Evolutionary conservation across 768 basidiomycete genomes (phyloP), one percentile per base, ranked within the genome.

Genomic region (Termitomyces heimii): DNA sequence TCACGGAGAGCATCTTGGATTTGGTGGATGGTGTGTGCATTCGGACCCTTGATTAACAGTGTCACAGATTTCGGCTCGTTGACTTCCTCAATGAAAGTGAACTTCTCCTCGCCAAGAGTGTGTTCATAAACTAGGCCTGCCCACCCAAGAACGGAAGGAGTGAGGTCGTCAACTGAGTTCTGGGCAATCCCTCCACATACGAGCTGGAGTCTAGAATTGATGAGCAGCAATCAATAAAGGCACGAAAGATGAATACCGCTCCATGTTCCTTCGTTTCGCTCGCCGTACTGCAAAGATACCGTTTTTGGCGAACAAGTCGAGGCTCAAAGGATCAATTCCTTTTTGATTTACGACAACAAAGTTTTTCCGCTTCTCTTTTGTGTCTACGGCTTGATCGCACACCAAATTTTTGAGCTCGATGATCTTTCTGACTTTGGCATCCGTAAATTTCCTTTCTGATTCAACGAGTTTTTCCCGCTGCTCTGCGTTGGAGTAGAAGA

Each of bases 301-400:
- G 71, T 94, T 91, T 80, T 98, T 98, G 44, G 92, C 94, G 40
- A 99, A 77, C 42, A 98, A 86, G 72, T 99, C 97, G 55, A 99
- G 80, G 66, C 89, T 92, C 69, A 99, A 82, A 6, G 97, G 97
- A 71, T 99, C 97, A 62, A 99, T 99, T 61, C 97, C 97, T 73
- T 99, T 99, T 73, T 99, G 97, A 72, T 98, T 99, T 75, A 99
- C 88, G 54, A 98, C 73, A 50, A 98, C 96, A 68, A 99, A 98
- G 67, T 78, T 85, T 72, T 91, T 94, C 62, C 74, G 79, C 71
- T 89, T 89, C 73, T 90, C 88, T 61, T 84, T 86, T 20, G 83
- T 80, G 63, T 88, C 89, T 20, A 97, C 84, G 16, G 87, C 85
- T 70, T 93, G 92, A 70, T 99, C 97, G 70, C 97, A 99, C 1